Base-by-base conservation (phyloP, 257 asterid species). In the Verbascum thapsus region DNA sequence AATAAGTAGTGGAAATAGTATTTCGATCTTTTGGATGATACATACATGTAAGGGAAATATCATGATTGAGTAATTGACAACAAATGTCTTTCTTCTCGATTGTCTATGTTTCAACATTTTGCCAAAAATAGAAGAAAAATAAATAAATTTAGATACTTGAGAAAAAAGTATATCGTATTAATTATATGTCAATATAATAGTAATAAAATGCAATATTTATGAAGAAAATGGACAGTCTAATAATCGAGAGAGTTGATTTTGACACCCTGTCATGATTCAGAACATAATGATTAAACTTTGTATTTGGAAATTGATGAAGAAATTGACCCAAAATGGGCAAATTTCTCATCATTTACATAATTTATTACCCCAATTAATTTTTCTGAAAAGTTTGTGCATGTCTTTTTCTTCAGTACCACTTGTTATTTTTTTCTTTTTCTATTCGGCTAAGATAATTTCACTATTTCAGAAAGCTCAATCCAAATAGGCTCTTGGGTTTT, bases 251-350 rank as follows among this genome's bases (percentile, higher is more conserved):
- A 23, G 48, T 55, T 39, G 50, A 56, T 45, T 56, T 61, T 15
- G 53, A 44, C 40, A 40, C 6, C 49, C 49, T 7, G 15, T 15
- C 41, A 12, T 37, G n/a, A 16, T 38, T 34, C 38, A 48, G 52
- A 23, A 18, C 61, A 58, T 38, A 68, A 59, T 59, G 62, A 68
- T 68, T 59, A 52, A 51, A 39, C 10, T 8, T 34, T 20, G 42
- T 64, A 18, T 16, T 2, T 42, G 6, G 66, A 61, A 43, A 58
- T 53, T 53, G 67, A 17, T 10, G 54, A 64, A 10, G 71, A 71
- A 76, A 71, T 62, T 56, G 74, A 71, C 74, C 56, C 61, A 51
- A 18, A 41, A 17, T 58, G 45, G 15, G 23, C 15, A 35, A 16
- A 44, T 56, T 11, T 56, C 37, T 18, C 18, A 12, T 16, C 35